Conservation (phyloP, 164 flowering plant genomes). For the Santalum album region DNA sequence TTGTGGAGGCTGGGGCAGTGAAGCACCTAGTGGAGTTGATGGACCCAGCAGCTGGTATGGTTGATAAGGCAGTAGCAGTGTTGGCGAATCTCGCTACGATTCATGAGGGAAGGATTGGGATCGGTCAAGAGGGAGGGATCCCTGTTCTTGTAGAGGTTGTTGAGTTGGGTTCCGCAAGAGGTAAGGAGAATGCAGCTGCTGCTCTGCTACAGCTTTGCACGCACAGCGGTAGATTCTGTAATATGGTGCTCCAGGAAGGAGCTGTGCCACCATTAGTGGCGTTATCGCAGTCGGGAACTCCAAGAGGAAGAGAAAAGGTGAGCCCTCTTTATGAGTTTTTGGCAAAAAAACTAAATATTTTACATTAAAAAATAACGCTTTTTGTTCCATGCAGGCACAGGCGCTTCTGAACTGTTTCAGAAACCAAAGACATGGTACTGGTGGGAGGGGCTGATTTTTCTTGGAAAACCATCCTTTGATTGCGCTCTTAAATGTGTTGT, state of each 20-base stretch:
- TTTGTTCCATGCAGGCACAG: constrained; percentile 46
- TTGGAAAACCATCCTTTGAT: constrained; percentile 1
- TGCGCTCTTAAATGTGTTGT: background rate
- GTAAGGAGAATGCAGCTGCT: constrained; percentile 95
- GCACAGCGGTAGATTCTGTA: constrained; percentile 57
- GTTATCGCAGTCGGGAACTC: constrained; percentile 82
- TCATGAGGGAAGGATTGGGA: constrained; percentile 68
- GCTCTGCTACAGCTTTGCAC: constrained; percentile 82
- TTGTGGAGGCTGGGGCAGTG: constrained; percentile 81
- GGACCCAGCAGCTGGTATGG: constrained; percentile 98
- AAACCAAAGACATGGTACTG: constrained; percentile 67
- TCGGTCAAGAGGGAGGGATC: constrained; percentile 76
- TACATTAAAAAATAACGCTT: background rate
- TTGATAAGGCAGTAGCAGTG: constrained; percentile 95
- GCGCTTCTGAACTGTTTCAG: constrained; percentile 70
- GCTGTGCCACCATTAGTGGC: constrained; percentile 93
- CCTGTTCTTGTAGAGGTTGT: constrained; percentile 89
- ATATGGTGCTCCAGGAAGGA: constrained; percentile 83
- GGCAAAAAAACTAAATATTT: background rate
- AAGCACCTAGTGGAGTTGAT: constrained; percentile 79
- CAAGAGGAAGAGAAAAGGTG: constrained; percentile 94
- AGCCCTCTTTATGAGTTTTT: background rate
- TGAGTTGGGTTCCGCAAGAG: constrained; percentile 91
- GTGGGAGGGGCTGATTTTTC: constrained; percentile 59
- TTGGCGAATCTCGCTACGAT: constrained; percentile 91